Conservation (phyloP, 805 yeast genomes). For the Maudiozyma barnettii region DNA sequence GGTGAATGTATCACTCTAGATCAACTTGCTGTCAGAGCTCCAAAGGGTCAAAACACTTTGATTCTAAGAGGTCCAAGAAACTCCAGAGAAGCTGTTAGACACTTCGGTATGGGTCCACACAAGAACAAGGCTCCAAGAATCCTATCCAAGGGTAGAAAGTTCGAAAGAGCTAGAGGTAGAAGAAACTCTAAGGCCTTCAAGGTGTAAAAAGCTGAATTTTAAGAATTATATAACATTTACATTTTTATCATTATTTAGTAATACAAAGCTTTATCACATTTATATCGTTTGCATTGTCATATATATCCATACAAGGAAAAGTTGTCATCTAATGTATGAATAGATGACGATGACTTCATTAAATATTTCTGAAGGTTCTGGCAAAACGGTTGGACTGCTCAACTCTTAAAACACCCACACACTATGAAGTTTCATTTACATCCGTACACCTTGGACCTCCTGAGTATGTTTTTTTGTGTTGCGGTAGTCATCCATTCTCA, state of each 20-base stretch:
- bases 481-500: too few species aligned
- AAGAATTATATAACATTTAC: not conserved
- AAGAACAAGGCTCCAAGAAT: conserved; percentile 99
- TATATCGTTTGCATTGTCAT: not conserved
- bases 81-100: conserved; percentile 99
- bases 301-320: too few species aligned
- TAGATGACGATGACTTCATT: too few species aligned
- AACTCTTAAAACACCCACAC: too few species aligned
- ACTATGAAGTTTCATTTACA: too few species aligned
- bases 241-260: not conserved
- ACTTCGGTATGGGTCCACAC: conserved; percentile 99
- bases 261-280: conserved; percentile 1
- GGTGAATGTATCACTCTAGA: conserved; percentile 99
- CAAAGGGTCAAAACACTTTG: conserved; percentile 98
- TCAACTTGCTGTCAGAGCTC: conserved; percentile 98
- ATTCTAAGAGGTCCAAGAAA: conserved; percentile 98
- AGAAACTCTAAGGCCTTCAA: conserved; percentile 99
- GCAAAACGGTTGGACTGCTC: too few species aligned
- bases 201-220: conserved; percentile 54
- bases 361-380: too few species aligned
- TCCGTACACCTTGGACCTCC: too few species aligned
- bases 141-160: conserved; percentile 95
- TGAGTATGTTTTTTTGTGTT: too few species aligned
- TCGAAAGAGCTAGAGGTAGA: conserved; percentile 99
- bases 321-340: too few species aligned